Evolutionary conservation across 345 rosid genomes (phyloP), one percentile per base, ranked within the genome.

Genomic region (Eucalyptus globulus): DNA sequence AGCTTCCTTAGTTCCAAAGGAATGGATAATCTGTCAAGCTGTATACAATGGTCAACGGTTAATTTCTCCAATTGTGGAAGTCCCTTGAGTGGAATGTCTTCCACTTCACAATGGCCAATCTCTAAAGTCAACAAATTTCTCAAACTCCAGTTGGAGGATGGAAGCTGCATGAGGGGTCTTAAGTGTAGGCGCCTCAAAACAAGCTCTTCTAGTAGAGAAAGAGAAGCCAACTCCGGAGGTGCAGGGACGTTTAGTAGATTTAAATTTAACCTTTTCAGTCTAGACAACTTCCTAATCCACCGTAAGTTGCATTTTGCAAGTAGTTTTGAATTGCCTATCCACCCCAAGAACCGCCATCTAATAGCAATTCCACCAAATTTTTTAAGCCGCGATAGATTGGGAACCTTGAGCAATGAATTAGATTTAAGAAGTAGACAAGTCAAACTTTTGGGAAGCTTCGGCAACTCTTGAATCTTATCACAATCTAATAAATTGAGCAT

Each of bases 1-100:
- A 31, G 80, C 43, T 67, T 67, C 43, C 6, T 8, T 67, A 16
- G 6, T 15, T 31, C 12, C 6, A 15, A 4, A 67, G 40, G 80
- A 67, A 67, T 14, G 80, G 4, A 67, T 67, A 67, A 67, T 67
- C 6, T 31, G 1, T 8, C 1, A 31, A 67, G 40, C 21, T 3
- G 6, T 15, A 2, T 17, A 16, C 80, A 67, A 15, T 6, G 2
- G 1, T 4, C 6, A 4, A 67, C 2, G 1, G 12, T 67, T 16
- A 67, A 31, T 8, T 31, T 67, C 80, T 67, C 43, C 22, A 67
- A 10, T 31, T 4, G 43, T 4, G 43, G 12, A 31, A 67, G 22
- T 4, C 11, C 6, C 1, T 16, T 5, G 2, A 67, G 43, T 16
- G 43, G 43, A 31, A 67, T 31, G 43, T 67, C 6, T 67, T 67